Conservation (phyloP, 306 rosid genomes). For the Quillaja saponaria region DNA sequence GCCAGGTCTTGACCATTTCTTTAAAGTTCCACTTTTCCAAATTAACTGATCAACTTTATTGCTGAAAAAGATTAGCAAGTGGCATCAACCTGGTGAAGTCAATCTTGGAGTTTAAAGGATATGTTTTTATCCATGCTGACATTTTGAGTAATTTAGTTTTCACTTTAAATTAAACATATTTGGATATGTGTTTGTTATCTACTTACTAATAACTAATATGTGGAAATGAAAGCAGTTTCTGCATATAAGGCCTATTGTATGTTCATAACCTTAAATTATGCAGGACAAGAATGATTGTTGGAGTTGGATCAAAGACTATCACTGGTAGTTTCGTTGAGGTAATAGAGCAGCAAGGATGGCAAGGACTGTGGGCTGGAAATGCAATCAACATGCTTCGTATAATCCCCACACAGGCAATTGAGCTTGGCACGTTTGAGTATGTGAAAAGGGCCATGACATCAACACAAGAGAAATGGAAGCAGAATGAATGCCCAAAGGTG, state of each 20-base stretch:
- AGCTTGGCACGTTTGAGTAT: slow-evolving; percentile 80
- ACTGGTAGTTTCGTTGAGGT: slow-evolving; percentile 82
- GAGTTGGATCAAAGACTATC: slow-evolving; percentile 82
- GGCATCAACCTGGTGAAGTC: no score
- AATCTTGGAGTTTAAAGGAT: no score
- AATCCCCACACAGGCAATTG: slow-evolving; percentile 91
- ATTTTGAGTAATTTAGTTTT: not conserved
- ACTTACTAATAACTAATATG: not conserved
- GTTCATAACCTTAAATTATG: slow-evolving; percentile 15
- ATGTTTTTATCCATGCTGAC: no score
- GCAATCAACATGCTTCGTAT: slow-evolving; percentile 92
- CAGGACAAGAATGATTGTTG: slow-evolving; percentile 99
- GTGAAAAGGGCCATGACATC: slow-evolving; percentile 75
- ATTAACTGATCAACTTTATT: no score
- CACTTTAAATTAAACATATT: not conserved
- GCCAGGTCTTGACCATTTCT: not conserved
- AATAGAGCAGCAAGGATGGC: slow-evolving; percentile 94
- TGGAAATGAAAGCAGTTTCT: slow-evolving; percentile 2
- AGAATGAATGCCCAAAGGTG: slow-evolving; percentile 51
- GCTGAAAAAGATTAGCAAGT: no score
- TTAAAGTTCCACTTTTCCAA: not conserved
- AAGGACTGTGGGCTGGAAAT: slow-evolving; percentile 97
- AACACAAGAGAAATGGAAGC: slow-evolving; percentile 67
- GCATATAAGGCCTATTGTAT: not conserved
- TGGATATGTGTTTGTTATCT: not conserved